Percentiles rank a stretch among this genome's conserved stretches.
Conservation (phyloP, 331 rosid species). For the Erythrophleum ivorense region DNA sequence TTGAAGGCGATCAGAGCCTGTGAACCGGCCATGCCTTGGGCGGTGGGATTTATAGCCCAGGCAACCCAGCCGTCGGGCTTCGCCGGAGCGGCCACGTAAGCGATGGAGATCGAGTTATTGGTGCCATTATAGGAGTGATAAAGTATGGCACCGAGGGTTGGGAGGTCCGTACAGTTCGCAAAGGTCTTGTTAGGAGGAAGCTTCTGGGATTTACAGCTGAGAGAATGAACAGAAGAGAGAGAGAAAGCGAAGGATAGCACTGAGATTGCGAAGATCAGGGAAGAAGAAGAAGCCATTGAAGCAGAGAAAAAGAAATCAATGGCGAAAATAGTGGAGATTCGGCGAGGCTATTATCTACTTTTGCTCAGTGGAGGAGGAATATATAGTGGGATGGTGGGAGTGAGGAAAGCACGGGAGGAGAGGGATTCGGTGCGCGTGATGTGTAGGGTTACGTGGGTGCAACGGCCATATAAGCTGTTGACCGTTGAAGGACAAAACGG, state of each 20-base stretch:
- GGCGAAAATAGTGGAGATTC: not conserved
- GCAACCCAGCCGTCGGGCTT: conserved; percentile 63
- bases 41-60: conserved; percentile 77
- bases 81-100: conserved; percentile 53
- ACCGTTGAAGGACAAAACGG: not conserved
- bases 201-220: conserved; percentile 52
- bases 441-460: not conserved
- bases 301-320: too few species aligned
- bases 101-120: conserved; percentile 70
- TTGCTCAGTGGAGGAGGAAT: not conserved
- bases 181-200: conserved; percentile 46
- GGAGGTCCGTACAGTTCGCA: conserved; percentile 65
- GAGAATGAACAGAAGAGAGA: conserved; percentile 47
- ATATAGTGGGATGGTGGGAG: not conserved
- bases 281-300: conserved; percentile 27
- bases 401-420: not conserved
- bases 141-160: conserved; percentile 55
- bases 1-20: conserved; percentile 66
- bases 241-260: conserved; percentile 10
- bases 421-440: not conserved
- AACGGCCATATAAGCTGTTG: not conserved
- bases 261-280: conserved; percentile 11
- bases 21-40: conserved; percentile 57
- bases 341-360: not conserved
- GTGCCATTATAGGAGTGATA: conserved; percentile 65